phyloP scores from a whole-genome alignment of 495 filamentous ascomycete species.

The Penicillium salamii region DNA sequence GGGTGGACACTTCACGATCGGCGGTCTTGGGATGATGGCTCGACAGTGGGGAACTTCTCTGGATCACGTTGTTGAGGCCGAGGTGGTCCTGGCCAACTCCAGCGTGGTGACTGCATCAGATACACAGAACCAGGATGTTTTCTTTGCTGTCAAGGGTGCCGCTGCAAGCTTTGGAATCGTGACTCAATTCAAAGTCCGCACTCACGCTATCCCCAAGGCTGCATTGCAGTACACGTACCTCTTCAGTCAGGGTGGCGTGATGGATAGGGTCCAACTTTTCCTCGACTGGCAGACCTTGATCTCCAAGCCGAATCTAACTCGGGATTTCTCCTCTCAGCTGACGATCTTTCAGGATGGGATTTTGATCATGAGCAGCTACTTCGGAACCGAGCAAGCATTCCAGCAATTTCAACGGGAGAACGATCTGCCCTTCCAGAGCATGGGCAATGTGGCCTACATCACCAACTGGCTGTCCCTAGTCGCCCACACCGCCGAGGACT shows the following conservation, averaged over 20 bases:
- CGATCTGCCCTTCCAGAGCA: slow-evolving; percentile 23
- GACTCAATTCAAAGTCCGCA: slow-evolving; percentile 47
- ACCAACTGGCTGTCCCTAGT: slow-evolving; percentile 54
- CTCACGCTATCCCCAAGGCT: slow-evolving; percentile 29
- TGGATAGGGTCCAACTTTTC: slow-evolving; percentile 30
- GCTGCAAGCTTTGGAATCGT: slow-evolving; percentile 44
- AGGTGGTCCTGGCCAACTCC: slow-evolving; percentile 65
- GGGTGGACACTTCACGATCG: slow-evolving; percentile 71
- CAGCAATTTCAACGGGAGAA: slow-evolving; percentile 26
- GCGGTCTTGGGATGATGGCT: slow-evolving; percentile 61
- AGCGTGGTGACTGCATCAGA: slow-evolving; percentile 39
- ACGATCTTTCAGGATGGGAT: slow-evolving; percentile 27
- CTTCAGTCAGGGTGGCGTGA: slow-evolving; percentile 33
- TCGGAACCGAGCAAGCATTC: slow-evolving; percentile 40
- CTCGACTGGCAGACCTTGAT: slow-evolving; percentile 39
- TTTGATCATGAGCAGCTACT: slow-evolving; percentile 38
- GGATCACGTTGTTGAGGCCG: slow-evolving; percentile 57
- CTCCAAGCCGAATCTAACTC: slow-evolving; percentile 44
- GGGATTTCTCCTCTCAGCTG: slow-evolving; percentile 46
- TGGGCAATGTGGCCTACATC: slow-evolving; percentile 33
- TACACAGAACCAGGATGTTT: slow-evolving; percentile 43
- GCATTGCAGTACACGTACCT: slow-evolving; percentile 37
- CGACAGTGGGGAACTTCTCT: slow-evolving; percentile 63
- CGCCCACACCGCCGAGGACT: slow-evolving; percentile 45
- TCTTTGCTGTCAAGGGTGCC: slow-evolving; percentile 53